Conservation (phyloP, 2,329 filamentous ascomycete species). For the Botrytis hyacinthi region DNA sequence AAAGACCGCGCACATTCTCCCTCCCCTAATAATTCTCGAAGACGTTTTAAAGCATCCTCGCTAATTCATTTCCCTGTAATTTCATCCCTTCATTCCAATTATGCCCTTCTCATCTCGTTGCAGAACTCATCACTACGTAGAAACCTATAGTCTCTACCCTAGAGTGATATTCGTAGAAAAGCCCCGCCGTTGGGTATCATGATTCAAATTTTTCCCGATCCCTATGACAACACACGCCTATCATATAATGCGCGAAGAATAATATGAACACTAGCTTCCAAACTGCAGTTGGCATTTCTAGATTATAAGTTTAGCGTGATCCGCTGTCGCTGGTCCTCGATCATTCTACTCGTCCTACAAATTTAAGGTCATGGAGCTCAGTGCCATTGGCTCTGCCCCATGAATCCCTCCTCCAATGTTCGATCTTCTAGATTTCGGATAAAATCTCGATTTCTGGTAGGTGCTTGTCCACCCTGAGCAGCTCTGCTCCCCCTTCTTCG, state of each 20-base stretch:
- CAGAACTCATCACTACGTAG: conserved; percentile 13
- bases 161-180: conserved; percentile 14
- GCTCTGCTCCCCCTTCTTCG: conserved; percentile 75
- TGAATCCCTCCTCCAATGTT: conserved; percentile 89
- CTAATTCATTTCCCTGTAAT: background rate
- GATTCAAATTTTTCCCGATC: conserved; percentile 19
- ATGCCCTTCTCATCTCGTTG: conserved; percentile 6
- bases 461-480: conserved; percentile 55
- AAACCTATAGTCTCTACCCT: background rate
- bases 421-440: conserved; percentile 93
- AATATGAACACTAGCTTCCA: conserved; percentile 19
- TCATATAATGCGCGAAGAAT: conserved; percentile 16
- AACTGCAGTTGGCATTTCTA: conserved; percentile 6
- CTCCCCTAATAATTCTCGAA: background rate
- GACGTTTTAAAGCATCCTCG: background rate
- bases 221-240: conserved; percentile 15
- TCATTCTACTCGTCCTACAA: conserved; percentile 8
- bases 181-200: conserved; percentile 21
- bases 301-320: conserved; percentile 6
- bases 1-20: conserved; percentile 1
- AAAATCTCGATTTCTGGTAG: conserved; percentile 73
- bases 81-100: background rate
- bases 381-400: conserved; percentile 67
- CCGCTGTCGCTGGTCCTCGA: background rate
- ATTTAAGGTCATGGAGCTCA: conserved; percentile 45